Evolutionary conservation across 495 filamentous ascomycete genomes (phyloP).

Genomic region (Neurospora sp.): DNA sequence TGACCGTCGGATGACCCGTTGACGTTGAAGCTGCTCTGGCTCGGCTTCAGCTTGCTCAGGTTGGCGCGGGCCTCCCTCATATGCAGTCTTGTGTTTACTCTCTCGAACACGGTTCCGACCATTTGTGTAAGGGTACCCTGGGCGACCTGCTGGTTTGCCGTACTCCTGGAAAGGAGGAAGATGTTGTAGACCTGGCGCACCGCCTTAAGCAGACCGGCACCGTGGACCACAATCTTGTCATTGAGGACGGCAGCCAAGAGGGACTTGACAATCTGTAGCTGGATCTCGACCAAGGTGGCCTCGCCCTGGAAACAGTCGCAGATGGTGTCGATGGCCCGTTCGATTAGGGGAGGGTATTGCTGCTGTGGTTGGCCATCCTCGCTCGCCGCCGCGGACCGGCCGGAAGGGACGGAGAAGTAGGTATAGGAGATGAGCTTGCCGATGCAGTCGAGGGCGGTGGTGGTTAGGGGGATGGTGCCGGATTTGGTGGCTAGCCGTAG

Average conservation of each 20-base stretch:
- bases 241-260: constrained; percentile 91
- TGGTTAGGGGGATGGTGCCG: constrained; percentile 71
- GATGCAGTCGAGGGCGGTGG: constrained; percentile 91
- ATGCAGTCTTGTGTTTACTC: constrained; percentile 77
- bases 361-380: constrained; percentile 42
- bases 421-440: constrained; percentile 98
- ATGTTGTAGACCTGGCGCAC: constrained; percentile 98
- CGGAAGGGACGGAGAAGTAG: constrained; percentile 76
- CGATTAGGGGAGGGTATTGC: constrained; percentile 52
- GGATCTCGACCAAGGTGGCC: constrained; percentile 76
- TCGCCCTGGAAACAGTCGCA: constrained; percentile 99
- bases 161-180: constrained; percentile 86
- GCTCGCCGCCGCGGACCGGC: constrained; percentile 13
- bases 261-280: constrained; percentile 96
- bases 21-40: constrained; percentile 36
- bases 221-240: constrained; percentile 97
- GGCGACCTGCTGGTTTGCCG: constrained; percentile 88
- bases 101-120: constrained; percentile 95
- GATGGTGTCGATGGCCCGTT: constrained; percentile 96
- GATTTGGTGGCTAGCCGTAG: constrained; percentile 80
- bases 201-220: constrained; percentile 93
- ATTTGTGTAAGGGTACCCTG: constrained; percentile 97
- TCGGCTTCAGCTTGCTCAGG: constrained; percentile 38
- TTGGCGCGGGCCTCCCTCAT: constrained; percentile 66
- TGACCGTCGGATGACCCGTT: constrained; percentile 28